These are phyloP conservation scores for Sarcomyxa edulis DNA, from an alignment of 768 basidiomycete genomes.

Conservation along the genomic window DNA sequence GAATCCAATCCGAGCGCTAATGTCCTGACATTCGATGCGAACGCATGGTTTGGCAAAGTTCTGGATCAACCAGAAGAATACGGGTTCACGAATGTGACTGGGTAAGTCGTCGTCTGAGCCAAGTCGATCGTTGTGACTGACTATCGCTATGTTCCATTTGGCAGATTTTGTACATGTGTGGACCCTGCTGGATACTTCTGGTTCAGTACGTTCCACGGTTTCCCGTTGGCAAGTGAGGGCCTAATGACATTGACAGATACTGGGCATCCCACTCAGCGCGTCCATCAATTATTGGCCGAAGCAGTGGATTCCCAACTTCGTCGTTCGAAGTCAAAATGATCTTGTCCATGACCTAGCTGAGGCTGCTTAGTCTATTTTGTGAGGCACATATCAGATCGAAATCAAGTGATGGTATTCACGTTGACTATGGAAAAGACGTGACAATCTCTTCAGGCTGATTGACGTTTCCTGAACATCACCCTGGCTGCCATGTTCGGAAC, in stretches of 20 bases:
- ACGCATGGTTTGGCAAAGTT: slow-evolving; percentile 41
- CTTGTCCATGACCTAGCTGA: too few species aligned
- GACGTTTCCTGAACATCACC: slow-evolving; percentile 12
- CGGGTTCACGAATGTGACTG: slow-evolving; percentile 46
- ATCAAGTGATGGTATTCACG: too few species aligned
- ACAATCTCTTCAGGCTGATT: too few species aligned
- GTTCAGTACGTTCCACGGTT: slow-evolving; percentile 35
- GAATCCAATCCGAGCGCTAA: slow-evolving; percentile 28
- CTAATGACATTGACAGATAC: slow-evolving; percentile 30
- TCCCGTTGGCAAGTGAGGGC: too few species aligned
- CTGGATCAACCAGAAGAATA: slow-evolving; percentile 33
- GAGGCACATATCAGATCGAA: too few species aligned
- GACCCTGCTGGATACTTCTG: slow-evolving; percentile 48
- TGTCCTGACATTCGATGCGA: slow-evolving; percentile 45
- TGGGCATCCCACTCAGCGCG: slow-evolving; percentile 45
- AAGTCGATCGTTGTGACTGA: too few species aligned
- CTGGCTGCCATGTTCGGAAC: slow-evolving; percentile 2
- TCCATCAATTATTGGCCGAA: slow-evolving; percentile 39
- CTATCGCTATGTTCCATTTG: too few species aligned
- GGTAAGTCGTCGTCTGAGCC: too few species aligned
- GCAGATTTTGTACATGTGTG: slow-evolving; percentile 47
- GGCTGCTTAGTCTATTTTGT: too few species aligned
- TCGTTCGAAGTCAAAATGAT: too few species aligned
- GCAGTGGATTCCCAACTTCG: slow-evolving; percentile 33
- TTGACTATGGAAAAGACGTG: too few species aligned